These are phyloP conservation scores for Aspergillus leporis DNA, from an alignment of 495 filamentous ascomycete genomes.

Conservation along the genomic window DNA sequence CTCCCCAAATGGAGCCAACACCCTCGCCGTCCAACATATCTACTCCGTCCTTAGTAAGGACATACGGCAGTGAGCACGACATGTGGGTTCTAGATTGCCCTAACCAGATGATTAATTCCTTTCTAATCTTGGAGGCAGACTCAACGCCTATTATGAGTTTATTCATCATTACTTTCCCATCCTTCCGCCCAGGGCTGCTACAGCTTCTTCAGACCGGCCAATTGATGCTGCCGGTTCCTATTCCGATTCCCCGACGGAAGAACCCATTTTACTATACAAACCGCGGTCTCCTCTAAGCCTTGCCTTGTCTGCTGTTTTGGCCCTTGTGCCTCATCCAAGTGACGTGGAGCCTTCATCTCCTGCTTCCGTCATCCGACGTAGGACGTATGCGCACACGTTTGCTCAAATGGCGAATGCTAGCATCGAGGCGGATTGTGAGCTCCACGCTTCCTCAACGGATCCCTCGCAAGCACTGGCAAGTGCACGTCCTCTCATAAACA, in stretches of 20 bases:
- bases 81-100: constrained; percentile 32
- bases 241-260: constrained; percentile 44
- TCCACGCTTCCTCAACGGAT: constrained; percentile 53
- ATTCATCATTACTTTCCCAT: constrained; percentile 62
- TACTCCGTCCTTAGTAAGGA: constrained; percentile 35
- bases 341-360: constrained; percentile 47
- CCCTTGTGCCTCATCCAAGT: constrained; percentile 55
- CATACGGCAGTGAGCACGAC: constrained; percentile 43
- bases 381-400: constrained; percentile 55
- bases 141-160: constrained; percentile 62
- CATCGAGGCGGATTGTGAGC: constrained; percentile 58
- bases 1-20: constrained; percentile 35
- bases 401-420: constrained; percentile 54
- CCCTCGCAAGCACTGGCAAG: constrained; percentile 53
- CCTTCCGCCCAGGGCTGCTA: constrained; percentile 51
- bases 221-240: constrained; percentile 43
- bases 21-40: constrained; percentile 31
- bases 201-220: constrained; percentile 45
- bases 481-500: constrained; percentile 39
- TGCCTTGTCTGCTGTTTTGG: constrained; percentile 56
- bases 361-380: constrained; percentile 48
- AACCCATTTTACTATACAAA: constrained; percentile 37
- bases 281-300: constrained; percentile 56
- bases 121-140: constrained; percentile 37
- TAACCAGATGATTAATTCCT: background rate